These are phyloP conservation scores for Kalmanozyma brasiliensis DNA, from an alignment of 1,284 basidiomycete genomes.

Conservation along the genomic window DNA sequence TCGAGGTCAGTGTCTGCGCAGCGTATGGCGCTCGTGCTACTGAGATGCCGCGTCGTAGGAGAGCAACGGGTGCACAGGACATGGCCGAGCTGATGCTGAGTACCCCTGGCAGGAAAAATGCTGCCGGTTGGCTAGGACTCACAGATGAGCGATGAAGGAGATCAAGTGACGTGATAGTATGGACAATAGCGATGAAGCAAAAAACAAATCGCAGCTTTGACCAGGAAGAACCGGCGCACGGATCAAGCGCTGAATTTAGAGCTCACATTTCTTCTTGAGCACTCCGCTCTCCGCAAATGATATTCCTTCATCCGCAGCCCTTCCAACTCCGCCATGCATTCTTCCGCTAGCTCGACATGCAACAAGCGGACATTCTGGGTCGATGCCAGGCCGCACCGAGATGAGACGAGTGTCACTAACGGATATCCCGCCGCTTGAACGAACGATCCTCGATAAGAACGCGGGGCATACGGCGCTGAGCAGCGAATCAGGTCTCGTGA, in stretches of 20 bases:
- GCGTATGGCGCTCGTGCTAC: background rate
- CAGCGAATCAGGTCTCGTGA: slow-evolving; percentile 8
- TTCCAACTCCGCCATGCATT: slow-evolving; percentile 3
- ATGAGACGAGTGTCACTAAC: background rate
- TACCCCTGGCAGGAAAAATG: too few species aligned
- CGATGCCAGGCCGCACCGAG: background rate
- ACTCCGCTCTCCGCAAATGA: background rate
- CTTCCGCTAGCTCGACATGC: background rate
- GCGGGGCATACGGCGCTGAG: background rate
- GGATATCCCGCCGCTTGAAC: too few species aligned
- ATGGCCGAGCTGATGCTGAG: background rate
- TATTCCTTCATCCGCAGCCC: background rate
- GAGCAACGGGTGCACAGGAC: background rate
- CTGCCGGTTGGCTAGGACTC: slow-evolving; percentile 8
- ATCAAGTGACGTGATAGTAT: slow-evolving; percentile 15
- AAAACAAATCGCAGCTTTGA: background rate
- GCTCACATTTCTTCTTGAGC: background rate
- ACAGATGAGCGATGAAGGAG: slow-evolving; percentile 8
- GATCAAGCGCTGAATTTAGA: background rate
- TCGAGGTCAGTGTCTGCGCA: slow-evolving; percentile 13
- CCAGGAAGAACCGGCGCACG: slow-evolving; percentile 14
- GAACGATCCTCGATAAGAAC: background rate
- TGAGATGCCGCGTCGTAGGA: background rate
- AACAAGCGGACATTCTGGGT: background rate
- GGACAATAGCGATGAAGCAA: background rate